These are phyloP conservation scores for Ceratobasidium sp. DNA, from an alignment of 1,284 basidiomycete genomes.

Conservation along the genomic window DNA sequence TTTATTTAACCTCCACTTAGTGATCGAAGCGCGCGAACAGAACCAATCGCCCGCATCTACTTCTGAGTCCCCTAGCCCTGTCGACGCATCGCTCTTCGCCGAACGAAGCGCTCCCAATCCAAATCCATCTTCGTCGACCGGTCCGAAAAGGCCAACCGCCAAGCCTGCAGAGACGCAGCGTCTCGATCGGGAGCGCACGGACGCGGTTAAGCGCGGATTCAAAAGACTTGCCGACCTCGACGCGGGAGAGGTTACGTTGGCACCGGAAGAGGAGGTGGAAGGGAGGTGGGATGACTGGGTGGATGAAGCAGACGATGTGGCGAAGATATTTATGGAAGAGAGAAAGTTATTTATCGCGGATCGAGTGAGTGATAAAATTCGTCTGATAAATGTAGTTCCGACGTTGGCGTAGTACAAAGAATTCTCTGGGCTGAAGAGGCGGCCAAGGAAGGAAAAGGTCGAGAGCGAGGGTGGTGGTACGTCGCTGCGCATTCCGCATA, in stretches of 20 bases:
- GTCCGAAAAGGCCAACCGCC: constrained; percentile 13
- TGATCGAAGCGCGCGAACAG: constrained; percentile 38
- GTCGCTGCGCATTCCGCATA: not conserved
- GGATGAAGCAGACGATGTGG: constrained; percentile 83
- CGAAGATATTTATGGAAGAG: constrained; percentile 88
- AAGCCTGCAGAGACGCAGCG: constrained; percentile 45
- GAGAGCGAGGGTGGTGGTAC: constrained; percentile 51
- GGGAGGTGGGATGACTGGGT: constrained; percentile 70
- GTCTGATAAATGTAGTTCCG: not conserved
- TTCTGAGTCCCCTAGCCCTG: not conserved
- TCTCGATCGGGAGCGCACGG: constrained; percentile 51
- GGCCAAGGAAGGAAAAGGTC: constrained; percentile 67
- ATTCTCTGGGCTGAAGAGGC: constrained; percentile 63
- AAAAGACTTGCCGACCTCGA: constrained; percentile 57
- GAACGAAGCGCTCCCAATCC: constrained; percentile 5
- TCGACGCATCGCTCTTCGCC: constrained; percentile 26
- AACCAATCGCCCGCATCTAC: not conserved
- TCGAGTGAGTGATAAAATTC: constrained; percentile 64
- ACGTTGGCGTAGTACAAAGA: constrained; percentile 26
- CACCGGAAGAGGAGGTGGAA: constrained; percentile 54
- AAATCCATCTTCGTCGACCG: not conserved
- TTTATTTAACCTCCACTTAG: not conserved
- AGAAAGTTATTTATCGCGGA: constrained; percentile 82
- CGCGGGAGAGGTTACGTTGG: constrained; percentile 53
- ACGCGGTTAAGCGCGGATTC: constrained; percentile 58